Evolutionary conservation across 2,329 filamentous ascomycete genomes (phyloP), one percentile per base, ranked within the genome.

Genomic region (Penicillium sp.): DNA sequence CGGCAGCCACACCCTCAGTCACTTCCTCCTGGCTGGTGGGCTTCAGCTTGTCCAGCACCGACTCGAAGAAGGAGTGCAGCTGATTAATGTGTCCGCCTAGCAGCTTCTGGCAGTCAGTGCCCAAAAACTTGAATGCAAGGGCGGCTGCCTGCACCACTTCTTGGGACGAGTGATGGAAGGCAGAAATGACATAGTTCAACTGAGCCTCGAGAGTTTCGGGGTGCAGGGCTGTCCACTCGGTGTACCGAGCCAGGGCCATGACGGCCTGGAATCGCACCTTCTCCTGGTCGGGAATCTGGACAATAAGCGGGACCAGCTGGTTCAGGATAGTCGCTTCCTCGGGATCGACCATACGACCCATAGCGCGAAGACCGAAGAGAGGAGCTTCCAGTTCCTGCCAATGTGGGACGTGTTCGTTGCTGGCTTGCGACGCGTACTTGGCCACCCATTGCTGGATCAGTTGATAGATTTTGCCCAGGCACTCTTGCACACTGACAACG

Each of bases 261-360:
- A 97, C 95, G 5, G 92, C 92, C 55, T 95, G 92, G 72, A 98
- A 98, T 6, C 91, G 89, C n/a, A 98, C 81, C 75, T 97, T 98
- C 72, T 97, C 89, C 63, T 98, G 93, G 64, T 88, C 86, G 0
- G 93, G 93, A 53, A 98, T 95, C 66, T 95, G 88, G 9, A 95
- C 89, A 55, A 98, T 83, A 49, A 98, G 78, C 15, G 91, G 91
- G 74, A 98, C 95, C 13, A 98, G 83, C 65, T 92, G 88, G 3
- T 90, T 88, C 35, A 98, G 78, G 61, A 98, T 88, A 33, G 89
- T 84, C 58, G 79, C 86, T 70, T 98, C 93, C 42, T 95, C 87
- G 50, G 84, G 84, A 47, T 92, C 87, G 10, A 98, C 92, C 89
- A 97, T 95, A 50, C 91, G 86, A 4, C 93, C 93, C 82, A 98